phyloP scores from a whole-genome alignment of 129 eudicot species.

The Rutidosis leptorrhynchoides region DNA sequence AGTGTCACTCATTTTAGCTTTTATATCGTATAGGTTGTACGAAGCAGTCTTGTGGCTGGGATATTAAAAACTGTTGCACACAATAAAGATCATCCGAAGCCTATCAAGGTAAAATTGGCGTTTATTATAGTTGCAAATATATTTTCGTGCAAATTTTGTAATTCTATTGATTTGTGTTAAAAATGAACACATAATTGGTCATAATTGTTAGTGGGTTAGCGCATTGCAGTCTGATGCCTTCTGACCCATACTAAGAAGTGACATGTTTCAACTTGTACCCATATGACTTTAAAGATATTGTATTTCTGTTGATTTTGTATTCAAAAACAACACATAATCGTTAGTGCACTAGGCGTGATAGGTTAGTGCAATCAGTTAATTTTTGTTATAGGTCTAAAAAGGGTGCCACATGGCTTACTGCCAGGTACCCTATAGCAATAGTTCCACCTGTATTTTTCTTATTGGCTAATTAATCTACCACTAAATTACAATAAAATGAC shows the following conservation, averaged over 20 bases:
- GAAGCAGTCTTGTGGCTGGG: constrained; percentile 91
- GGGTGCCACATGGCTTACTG: too few relatives aligned
- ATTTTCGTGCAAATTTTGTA: not conserved
- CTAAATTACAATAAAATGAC: too few relatives aligned
- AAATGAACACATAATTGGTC: not conserved
- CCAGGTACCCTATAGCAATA: too few relatives aligned
- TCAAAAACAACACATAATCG: too few relatives aligned
- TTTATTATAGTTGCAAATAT: not conserved
- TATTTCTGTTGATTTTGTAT: too few relatives aligned
- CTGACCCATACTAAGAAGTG: not conserved
- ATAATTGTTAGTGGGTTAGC: not conserved
- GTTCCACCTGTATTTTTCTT: too few relatives aligned
- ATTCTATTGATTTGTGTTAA: not conserved
- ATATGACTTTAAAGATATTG: too few relatives aligned
- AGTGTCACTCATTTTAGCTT: not conserved
- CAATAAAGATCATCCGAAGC: constrained; percentile 96
- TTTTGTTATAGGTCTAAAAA: too few relatives aligned
- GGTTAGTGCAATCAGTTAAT: too few relatives aligned
- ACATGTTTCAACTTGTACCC: not conserved
- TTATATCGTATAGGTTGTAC: constrained; percentile 52
- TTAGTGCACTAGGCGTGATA: too few relatives aligned
- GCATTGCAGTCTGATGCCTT: not conserved
- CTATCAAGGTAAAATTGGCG: constrained; percentile 62
- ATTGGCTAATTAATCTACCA: too few relatives aligned
- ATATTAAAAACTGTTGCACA: constrained; percentile 77